A percentile compares a stretch with the other conserved stretches of the same genome.
phyloP scores from a whole-genome alignment of 331 rosid genomes.

The Stylosanthes scabra region DNA sequence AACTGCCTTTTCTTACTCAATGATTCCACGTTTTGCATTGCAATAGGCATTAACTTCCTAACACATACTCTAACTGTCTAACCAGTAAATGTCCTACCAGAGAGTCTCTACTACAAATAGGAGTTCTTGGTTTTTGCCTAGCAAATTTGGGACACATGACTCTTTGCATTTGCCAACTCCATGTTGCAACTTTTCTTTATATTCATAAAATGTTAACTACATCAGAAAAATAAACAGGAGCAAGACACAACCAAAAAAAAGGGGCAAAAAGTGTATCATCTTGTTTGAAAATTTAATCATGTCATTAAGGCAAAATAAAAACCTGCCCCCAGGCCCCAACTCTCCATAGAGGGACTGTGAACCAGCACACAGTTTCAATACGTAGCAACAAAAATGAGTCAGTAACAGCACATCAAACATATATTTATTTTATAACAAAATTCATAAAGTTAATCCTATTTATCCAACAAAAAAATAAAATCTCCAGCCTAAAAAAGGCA shows the following conservation, averaged over 20 bases:
- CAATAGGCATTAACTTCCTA: no score
- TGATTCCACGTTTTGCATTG: no score
- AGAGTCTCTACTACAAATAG: neutral
- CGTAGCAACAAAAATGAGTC: neutral
- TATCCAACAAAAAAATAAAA: neutral
- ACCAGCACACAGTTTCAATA: conserved; percentile 1
- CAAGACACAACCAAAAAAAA: no score
- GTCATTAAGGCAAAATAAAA: neutral
- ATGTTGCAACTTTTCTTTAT: neutral
- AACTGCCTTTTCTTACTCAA: no score
- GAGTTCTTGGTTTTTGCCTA: conserved; percentile 2
- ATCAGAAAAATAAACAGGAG: neutral
- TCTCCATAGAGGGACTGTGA: neutral
- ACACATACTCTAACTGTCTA: no score
- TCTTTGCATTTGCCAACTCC: neutral
- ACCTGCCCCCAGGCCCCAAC: neutral
- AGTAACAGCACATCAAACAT: neutral
- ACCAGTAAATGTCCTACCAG: no score
- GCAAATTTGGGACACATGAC: neutral
- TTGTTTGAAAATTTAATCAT: neutral
- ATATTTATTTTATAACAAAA: neutral
- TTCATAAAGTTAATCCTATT: neutral
- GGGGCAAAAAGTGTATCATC: neutral
- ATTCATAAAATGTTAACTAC: neutral
- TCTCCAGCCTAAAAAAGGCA: conserved; percentile 1